Evolutionary conservation across 306 rosid species (phyloP), one percentile per base, ranked within the genome.

Genomic region (Cicer pinnatifidum): DNA sequence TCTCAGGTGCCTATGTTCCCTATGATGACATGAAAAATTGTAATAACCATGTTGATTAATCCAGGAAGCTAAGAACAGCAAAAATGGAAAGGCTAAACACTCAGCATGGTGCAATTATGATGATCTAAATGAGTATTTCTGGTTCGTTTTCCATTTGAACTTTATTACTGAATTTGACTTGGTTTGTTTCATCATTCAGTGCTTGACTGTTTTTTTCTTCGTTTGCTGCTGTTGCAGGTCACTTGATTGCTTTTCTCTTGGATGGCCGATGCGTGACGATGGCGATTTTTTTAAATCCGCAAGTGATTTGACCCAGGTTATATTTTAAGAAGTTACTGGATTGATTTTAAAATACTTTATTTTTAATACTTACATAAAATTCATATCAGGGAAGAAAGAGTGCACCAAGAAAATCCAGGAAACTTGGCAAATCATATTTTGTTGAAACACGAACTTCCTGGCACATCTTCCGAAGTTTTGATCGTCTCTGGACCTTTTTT

Each of bases 251-350:
- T 94, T 91, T 76, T 91, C 98, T 85, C 97, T 94, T 59, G 98
- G 98, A 68, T 94, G 98, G 98, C 98, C 98, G 37, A 94, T 94
- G 98, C 97, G 95, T 62, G 96, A 94, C 76, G 98, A 94, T 81
- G 98, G 96, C 10, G 94, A 89, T 38, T 87, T 91, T 89, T 94
- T 94, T 74, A 94, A 88, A 88, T 84, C 96, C 20, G 87, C 91
- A 46, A 84, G 87, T 73, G 96, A 85, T 66, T 9, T 72, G 60
- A 37, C 53, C 50, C 85, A 85, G 90, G 94, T 89, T 76, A 48
- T 73, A 59, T 44, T 53, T 78, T 37, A 60, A 76, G 46, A 76
- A 56, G 47, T 69, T 69, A 19, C 66, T 75, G 15, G 60, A 47
- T 38, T 57, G 62, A 62, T 54, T 78, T 35, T 51, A 45, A 50